Evolutionary conservation across 192 early-diverging fungal species (phyloP), one percentile per base, ranked within the genome.

Genomic region (Backusella liffmaniae): DNA sequence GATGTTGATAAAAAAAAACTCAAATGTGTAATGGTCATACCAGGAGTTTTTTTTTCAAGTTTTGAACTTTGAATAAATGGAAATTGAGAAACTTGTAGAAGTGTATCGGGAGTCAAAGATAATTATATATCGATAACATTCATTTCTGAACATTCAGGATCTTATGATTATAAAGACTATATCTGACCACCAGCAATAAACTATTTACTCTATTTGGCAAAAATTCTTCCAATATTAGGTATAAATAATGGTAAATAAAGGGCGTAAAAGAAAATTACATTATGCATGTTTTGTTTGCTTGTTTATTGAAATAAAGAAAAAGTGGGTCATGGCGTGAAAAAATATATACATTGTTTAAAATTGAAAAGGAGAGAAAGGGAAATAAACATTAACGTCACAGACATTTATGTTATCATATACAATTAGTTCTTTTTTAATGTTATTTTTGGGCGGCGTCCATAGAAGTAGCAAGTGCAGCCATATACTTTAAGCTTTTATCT

Each of bases 381-480:
- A 62, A 62, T 62, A 26, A 26, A 62, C 9, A 62, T 29, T 29
- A 29, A 29, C 26, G 56, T 62, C 56, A 23, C 56, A 29, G 56
- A 62, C 56, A 10, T 62, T 62, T 62, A 8, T 29, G 56, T 62
- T 62, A 29, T 29, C 56, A 62, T 62, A 29, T 62, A 62, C 21
- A 62, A n/a, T 49, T 49, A 6, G 16, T 21, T 13, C 23, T 62
- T 29, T 29, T 10, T 62, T 13, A 62, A 29, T 9, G 0, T 0
- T 62, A 13, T 65, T 76, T 49, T 36, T 80, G 78, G 23, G 75
- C 70, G 30, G 69, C 41, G 35, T 80, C 75, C 78, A 80, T 80
- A 15, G 78, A 74, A 30, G 66, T 41, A n/a, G 79, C 80, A 26
- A 79, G 67, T 10, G 70, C 73, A 13, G 71, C 53, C 62, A 84